Evolutionary conservation across 768 basidiomycete species (phyloP).

Genomic region (Amanita pseudoporphyria): DNA sequence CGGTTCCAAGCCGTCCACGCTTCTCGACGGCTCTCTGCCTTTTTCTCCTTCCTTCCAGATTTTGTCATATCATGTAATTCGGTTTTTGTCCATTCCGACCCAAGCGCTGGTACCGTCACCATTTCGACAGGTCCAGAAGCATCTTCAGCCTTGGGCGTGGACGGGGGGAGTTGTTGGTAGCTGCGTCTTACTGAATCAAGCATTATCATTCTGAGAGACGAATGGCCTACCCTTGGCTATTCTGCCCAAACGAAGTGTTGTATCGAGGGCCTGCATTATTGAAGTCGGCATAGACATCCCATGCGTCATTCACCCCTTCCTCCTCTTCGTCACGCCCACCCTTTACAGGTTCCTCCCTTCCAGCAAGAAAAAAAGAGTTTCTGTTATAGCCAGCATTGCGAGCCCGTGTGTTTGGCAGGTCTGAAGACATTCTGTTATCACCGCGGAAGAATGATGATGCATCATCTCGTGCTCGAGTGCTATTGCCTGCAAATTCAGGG

Average conservation of each 20-base stretch:
- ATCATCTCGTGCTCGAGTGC: constrained; percentile 44
- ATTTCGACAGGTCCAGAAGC: constrained; percentile 58
- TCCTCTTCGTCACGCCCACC: constrained; percentile 69
- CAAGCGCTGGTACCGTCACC: constrained; percentile 87
- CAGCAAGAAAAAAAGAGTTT: constrained; percentile 56
- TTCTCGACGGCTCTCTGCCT: constrained; percentile 38
- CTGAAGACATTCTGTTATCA: constrained; percentile 35
- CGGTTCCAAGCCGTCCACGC: constrained; percentile 73
- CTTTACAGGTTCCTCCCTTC: constrained; percentile 69
- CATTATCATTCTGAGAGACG: constrained; percentile 5
- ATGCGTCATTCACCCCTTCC: constrained; percentile 32
- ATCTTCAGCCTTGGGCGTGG: constrained; percentile 29
- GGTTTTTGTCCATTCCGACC: constrained; percentile 78
- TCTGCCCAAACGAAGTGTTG: constrained; percentile 47
- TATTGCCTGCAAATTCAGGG: constrained; percentile 33
- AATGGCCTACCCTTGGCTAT: constrained; percentile 36
- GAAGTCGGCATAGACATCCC: constrained; percentile 86
- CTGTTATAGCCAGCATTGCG: constrained; percentile 62
- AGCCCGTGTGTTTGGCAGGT: constrained; percentile 23
- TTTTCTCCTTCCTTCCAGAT: constrained; percentile 54
- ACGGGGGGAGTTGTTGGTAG: constrained; percentile 35
- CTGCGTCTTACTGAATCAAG: constrained; percentile 19
- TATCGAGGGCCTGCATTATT: constrained; percentile 80
- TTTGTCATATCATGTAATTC: constrained; percentile 77
- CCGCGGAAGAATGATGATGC: constrained; percentile 62